Evolutionary conservation across 345 rosid genomes (phyloP).

Genomic region (Nasturtium officinale): DNA sequence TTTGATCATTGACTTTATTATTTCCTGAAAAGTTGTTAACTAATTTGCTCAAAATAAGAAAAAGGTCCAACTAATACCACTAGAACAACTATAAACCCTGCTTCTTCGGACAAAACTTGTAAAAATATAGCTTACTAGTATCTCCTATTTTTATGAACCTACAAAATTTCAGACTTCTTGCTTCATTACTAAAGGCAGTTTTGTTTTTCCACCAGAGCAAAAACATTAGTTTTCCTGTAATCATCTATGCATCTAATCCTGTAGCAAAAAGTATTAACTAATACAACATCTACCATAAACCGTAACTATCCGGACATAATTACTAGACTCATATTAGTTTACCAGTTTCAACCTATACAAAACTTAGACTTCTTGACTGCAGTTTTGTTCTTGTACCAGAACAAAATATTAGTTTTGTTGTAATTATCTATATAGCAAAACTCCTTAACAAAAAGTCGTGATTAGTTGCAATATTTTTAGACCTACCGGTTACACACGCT

Average conservation of each 20-base stretch:
- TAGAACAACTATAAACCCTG: conserved; percentile 12
- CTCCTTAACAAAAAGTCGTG: not conserved
- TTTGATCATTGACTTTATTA: conserved; percentile 41
- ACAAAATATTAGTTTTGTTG: not conserved
- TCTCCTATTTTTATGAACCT: not conserved
- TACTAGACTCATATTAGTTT: not conserved
- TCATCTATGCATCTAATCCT: not conserved
- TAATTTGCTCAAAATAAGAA: not conserved
- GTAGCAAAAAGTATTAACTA: not conserved
- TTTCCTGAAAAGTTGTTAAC: conserved; percentile 21
- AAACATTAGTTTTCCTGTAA: not conserved
- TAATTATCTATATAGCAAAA: not conserved
- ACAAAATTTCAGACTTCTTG: too few species aligned
- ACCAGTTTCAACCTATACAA: not conserved
- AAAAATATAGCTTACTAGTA: not conserved
- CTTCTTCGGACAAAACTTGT: not conserved
- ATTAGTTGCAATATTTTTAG: conserved; percentile 9
- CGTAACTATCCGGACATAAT: not conserved
- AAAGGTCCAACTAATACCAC: not conserved
- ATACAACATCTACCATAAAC: not conserved
- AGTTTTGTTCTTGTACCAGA: conserved; percentile 14
- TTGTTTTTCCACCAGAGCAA: not conserved
- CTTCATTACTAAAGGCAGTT: conserved; percentile 9
- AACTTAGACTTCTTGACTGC: conserved; percentile 6
- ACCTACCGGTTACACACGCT: conserved; percentile 44